A percentile compares a stretch with the other conserved stretches of the same genome.
Evolutionary conservation across 2,329 filamentous ascomycete genomes (phyloP).

Genomic region (Rutstroemia sp.): DNA sequence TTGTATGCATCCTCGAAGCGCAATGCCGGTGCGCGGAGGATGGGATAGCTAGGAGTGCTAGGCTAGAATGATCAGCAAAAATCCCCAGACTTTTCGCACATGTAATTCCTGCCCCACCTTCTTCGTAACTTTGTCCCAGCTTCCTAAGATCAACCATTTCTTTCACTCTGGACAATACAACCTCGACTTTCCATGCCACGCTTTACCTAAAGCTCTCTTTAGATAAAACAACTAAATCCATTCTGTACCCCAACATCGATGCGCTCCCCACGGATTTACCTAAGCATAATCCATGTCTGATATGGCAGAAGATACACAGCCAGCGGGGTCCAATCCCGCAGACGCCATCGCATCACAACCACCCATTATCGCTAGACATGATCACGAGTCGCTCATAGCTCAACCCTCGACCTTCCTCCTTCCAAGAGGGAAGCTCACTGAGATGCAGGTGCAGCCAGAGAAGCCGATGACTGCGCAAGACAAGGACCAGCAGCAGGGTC

Average conservation of each 20-base stretch:
- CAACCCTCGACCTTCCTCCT: slow-evolving; percentile 32
- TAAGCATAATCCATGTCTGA: slow-evolving; percentile 26
- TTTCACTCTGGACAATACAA: not conserved
- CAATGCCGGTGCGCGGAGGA: not conserved
- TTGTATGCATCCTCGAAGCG: too few relatives aligned
- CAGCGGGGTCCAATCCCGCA: slow-evolving; percentile 22
- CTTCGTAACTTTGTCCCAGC: slow-evolving; percentile 7
- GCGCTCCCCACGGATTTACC: slow-evolving; percentile 5
- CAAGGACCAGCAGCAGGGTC: slow-evolving; percentile 68
- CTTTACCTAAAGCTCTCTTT: not conserved
- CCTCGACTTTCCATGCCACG: not conserved
- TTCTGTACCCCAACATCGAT: slow-evolving; percentile 2
- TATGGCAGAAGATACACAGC: slow-evolving; percentile 26
- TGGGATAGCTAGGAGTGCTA: not conserved
- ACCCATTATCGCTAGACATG: slow-evolving; percentile 24
- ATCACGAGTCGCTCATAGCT: slow-evolving; percentile 28
- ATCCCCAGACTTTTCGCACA: not conserved
- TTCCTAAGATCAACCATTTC: not conserved
- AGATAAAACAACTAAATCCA: not conserved
- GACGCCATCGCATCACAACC: slow-evolving; percentile 19
- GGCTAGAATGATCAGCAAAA: not conserved
- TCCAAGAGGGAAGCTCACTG: slow-evolving; percentile 15
- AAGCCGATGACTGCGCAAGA: slow-evolving; percentile 54
- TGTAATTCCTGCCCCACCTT: slow-evolving; percentile 1
- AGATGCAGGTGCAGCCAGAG: slow-evolving; percentile 9